Evolutionary conservation across 2,329 filamentous ascomycete genomes (phyloP).

Genomic region (Aspergillus pseudonomiae): DNA sequence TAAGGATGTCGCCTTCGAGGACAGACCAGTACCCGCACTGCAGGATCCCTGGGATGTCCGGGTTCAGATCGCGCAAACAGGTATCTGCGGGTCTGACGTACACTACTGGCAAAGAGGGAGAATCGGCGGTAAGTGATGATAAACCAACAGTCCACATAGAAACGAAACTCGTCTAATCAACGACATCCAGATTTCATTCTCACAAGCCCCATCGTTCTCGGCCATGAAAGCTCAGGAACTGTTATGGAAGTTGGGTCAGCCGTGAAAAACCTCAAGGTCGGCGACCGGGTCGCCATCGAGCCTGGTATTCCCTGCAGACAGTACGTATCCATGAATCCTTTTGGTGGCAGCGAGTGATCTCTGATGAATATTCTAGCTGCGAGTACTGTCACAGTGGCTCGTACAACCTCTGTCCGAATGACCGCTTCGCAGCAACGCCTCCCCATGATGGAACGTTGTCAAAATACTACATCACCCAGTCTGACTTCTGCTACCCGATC

Average conservation of each 20-base stretch:
- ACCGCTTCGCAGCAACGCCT: constrained; percentile 52
- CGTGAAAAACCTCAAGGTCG: constrained; percentile 27
- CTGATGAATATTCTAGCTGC: constrained; percentile 14
- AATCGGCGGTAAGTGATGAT: constrained; percentile 37
- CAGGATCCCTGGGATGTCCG: constrained; percentile 44
- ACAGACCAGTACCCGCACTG: constrained; percentile 46
- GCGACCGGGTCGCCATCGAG: constrained; percentile 29
- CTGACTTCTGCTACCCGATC: constrained; percentile 53
- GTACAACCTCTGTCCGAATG: constrained; percentile 24
- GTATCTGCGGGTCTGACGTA: constrained; percentile 54
- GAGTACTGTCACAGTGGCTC: constrained; percentile 27
- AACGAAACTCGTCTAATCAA: background rate
- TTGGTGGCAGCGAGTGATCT: background rate
- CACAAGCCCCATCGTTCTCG: constrained; percentile 43
- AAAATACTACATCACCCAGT: constrained; percentile 53
- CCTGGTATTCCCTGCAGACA: constrained; percentile 42
- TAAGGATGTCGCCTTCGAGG: constrained; percentile 50
- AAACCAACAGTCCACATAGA: rapidly evolving
- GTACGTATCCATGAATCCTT: constrained; percentile 7
- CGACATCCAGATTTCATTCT: constrained; percentile 44
- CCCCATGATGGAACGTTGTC: constrained; percentile 54
- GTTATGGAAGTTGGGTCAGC: constrained; percentile 25
- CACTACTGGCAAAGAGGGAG: constrained; percentile 49
- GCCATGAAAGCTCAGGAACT: constrained; percentile 30
- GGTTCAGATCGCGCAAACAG: constrained; percentile 50